A percentile compares a stretch with the other conserved stretches of the same genome.
phyloP scores from a whole-genome alignment of 2,329 filamentous ascomycete genomes.

The Pseudocercospora macadamiae region DNA sequence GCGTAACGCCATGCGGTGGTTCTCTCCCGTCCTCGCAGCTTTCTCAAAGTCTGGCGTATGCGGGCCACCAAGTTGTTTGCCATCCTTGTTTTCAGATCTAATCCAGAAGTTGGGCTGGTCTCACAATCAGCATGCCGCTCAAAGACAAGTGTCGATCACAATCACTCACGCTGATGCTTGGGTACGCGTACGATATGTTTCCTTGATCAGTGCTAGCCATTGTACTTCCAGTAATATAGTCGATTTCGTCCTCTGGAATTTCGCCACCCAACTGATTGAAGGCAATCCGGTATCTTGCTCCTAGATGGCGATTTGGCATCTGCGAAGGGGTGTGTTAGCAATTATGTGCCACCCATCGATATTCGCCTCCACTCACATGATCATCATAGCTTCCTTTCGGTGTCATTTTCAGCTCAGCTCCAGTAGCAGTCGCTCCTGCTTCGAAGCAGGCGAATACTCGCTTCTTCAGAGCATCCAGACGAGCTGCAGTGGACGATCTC shows the following conservation, averaged over 20 bases:
- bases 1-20: conserved; percentile 39
- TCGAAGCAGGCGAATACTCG: conserved; percentile 49
- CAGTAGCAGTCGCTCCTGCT: conserved; percentile 47
- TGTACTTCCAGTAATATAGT: conserved; percentile 48
- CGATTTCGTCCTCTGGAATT: conserved; percentile 44
- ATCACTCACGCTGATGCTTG: conserved; percentile 50
- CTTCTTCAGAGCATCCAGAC: conserved; percentile 37
- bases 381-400: conserved; percentile 54
- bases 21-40: conserved; percentile 41
- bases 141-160: neutral
- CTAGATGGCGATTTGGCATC: neutral
- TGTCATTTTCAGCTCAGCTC: conserved; percentile 54
- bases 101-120: conserved; percentile 52
- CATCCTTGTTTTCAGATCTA: conserved; percentile 35
- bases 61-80: conserved; percentile 38
- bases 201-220: conserved; percentile 64
- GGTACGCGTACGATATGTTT: conserved; percentile 61
- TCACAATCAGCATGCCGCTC: neutral
- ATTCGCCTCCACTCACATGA: conserved; percentile 44
- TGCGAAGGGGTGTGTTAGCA: no score
- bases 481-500: conserved; percentile 36
- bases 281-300: conserved; percentile 26
- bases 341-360: no score
- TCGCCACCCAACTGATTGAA: conserved; percentile 40
- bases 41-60: conserved; percentile 47